Conservation (phyloP, 2,329 filamentous ascomycete genomes). For the Aspergillus clavatus region DNA sequence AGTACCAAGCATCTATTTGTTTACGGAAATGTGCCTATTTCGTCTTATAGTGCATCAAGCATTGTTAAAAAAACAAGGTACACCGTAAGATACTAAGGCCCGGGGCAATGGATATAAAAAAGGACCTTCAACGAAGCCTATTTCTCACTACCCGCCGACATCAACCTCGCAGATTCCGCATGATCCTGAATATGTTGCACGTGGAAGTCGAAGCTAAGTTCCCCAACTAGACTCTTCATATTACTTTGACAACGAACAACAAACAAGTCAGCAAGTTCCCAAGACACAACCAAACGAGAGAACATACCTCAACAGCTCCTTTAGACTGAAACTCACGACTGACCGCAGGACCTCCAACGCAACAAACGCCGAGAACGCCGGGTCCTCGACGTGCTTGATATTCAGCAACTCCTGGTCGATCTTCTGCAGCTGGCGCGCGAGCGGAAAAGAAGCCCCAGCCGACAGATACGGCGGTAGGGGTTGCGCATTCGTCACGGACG, state of each 20-base stretch:
- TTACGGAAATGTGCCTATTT: too few relatives aligned
- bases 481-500: slow-evolving; percentile 58
- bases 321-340: slow-evolving; percentile 27
- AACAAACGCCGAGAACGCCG: slow-evolving; percentile 68
- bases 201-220: slow-evolving; percentile 29
- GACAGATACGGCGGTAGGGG: slow-evolving; percentile 65
- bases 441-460: slow-evolving; percentile 55
- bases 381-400: slow-evolving; percentile 60
- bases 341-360: slow-evolving; percentile 57
- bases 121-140: too few relatives aligned
- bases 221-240: slow-evolving; percentile 28
- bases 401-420: slow-evolving; percentile 57
- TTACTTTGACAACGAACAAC: slow-evolving; percentile 19
- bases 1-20: too few relatives aligned
- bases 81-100: too few relatives aligned
- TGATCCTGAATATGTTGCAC: slow-evolving; percentile 3
- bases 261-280: slow-evolving; percentile 8
- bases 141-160: background rate
- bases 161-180: slow-evolving; percentile 10
- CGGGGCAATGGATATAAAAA: too few relatives aligned
- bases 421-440: slow-evolving; percentile 53
- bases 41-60: too few relatives aligned
- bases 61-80: too few relatives aligned
- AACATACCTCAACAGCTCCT: slow-evolving; percentile 26
- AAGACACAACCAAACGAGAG: background rate